Percentiles rank a stretch among this genome's conserved stretches.
phyloP scores from a whole-genome alignment of 2,329 filamentous ascomycete species.

The Aschersonia sp. region DNA sequence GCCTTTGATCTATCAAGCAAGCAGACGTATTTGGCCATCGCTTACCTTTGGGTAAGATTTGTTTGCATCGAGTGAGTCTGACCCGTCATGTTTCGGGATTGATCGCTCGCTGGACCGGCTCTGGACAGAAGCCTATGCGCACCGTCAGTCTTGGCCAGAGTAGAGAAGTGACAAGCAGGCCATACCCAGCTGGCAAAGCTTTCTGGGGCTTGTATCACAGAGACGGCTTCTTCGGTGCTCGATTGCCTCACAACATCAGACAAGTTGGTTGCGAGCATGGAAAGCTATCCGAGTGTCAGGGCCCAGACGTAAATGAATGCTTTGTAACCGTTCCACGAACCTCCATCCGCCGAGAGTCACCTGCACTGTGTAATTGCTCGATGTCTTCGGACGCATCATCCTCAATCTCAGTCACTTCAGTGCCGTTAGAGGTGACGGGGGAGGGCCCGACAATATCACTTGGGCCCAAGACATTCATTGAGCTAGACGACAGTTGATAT shows the following conservation, averaged over 20 bases:
- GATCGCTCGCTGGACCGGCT: slow-evolving; percentile 19
- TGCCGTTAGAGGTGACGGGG: slow-evolving; percentile 74
- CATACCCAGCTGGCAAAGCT: slow-evolving; percentile 67
- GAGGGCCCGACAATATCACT: slow-evolving; percentile 66
- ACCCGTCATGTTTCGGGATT: slow-evolving; percentile 23
- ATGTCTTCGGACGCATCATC: slow-evolving; percentile 56
- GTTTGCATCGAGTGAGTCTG: slow-evolving; percentile 13
- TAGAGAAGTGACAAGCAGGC: neutral
- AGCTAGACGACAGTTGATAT: slow-evolving; percentile 31
- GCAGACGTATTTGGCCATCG: neutral
- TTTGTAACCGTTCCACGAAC: slow-evolving; percentile 7
- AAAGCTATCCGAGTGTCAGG: slow-evolving; percentile 21
- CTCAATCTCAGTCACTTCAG: slow-evolving; percentile 71
- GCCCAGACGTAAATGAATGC: neutral
- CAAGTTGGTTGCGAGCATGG: slow-evolving; percentile 41
- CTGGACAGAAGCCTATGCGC: slow-evolving; percentile 17
- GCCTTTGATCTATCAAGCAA: neutral
- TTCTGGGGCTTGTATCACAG: slow-evolving; percentile 80
- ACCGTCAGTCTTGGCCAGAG: neutral
- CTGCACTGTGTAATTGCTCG: slow-evolving; percentile 14
- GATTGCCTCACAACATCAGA: slow-evolving; percentile 41
- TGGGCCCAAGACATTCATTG: slow-evolving; percentile 40
- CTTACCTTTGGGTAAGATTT: slow-evolving; percentile 11
- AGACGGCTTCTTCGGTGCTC: slow-evolving; percentile 65
- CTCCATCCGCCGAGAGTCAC: slow-evolving; percentile 14